Evolutionary conservation across 768 basidiomycete species (phyloP).

Genomic region (Trametes sanguinea): DNA sequence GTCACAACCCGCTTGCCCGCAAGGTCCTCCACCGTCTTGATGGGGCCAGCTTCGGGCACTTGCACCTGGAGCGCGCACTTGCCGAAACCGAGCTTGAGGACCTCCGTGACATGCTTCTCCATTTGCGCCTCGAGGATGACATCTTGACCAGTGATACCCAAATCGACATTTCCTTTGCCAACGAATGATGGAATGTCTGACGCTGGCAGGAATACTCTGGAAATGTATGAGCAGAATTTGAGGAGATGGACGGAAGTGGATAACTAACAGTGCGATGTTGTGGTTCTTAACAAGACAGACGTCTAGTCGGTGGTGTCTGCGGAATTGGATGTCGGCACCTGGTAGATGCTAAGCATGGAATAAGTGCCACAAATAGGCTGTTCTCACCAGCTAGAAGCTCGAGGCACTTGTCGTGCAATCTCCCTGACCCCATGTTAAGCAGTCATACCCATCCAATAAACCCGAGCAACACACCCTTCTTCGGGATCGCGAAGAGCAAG

Average conservation of each 20-base stretch:
- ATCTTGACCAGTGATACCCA: constrained; percentile 98
- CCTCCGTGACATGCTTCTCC: constrained; percentile 73
- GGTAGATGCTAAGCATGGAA: constrained; percentile 1
- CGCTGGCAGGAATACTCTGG: constrained; percentile 93
- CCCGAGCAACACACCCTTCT: constrained; percentile 72
- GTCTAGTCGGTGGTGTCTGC: constrained; percentile 83
- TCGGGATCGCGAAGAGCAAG: constrained; percentile 92
- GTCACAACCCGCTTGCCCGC: constrained; percentile 93
- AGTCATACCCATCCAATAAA: not conserved
- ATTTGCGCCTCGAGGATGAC: constrained; percentile 91
- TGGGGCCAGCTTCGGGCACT: constrained; percentile 74
- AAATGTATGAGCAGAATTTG: not conserved
- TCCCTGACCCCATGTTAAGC: constrained; percentile 46
- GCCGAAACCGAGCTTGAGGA: constrained; percentile 86
- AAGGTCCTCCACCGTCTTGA: constrained; percentile 75
- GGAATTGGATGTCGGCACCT: constrained; percentile 97
- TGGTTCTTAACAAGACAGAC: constrained; percentile 94
- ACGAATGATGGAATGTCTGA: constrained; percentile 98
- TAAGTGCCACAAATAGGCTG: not conserved
- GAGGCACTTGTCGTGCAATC: constrained; percentile 89
- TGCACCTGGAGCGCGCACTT: constrained; percentile 90
- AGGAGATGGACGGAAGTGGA: not conserved
- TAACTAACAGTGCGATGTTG: constrained; percentile 83
- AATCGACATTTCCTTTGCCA: constrained; percentile 93
- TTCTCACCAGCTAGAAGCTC: constrained; percentile 76